Percentiles rank a stretch among this genome's conserved stretches.
Conservation (phyloP, 306 rosid species). For the Cercis canadensis region DNA sequence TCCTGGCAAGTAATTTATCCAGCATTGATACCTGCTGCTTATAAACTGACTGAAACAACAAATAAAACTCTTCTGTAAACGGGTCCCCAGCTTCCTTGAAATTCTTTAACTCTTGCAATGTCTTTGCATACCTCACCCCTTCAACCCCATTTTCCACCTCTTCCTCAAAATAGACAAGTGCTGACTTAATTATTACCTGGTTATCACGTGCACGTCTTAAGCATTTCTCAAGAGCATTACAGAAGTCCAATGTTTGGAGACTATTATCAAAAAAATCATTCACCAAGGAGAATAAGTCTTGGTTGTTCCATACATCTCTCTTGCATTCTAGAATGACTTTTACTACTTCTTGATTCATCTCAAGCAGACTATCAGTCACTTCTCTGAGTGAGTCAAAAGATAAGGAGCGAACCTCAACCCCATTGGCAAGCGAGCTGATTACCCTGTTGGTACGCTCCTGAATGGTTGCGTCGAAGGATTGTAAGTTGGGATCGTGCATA, state of each 20-base stretch:
- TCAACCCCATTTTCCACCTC: slow-evolving; percentile 57
- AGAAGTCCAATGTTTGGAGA: slow-evolving; percentile 66
- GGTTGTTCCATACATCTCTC: slow-evolving; percentile 70
- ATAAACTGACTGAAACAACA: slow-evolving; percentile 60
- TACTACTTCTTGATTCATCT: slow-evolving; percentile 80
- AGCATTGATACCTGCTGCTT: slow-evolving; percentile 59
- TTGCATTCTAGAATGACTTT: slow-evolving; percentile 66
- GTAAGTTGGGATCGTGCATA: slow-evolving; percentile 62
- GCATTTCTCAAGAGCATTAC: slow-evolving; percentile 72
- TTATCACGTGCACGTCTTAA: slow-evolving; percentile 58
- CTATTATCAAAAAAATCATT: slow-evolving; percentile 76
- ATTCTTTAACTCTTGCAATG: slow-evolving; percentile 66
- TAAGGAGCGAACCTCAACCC: slow-evolving; percentile 65
- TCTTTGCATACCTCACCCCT: slow-evolving; percentile 59
- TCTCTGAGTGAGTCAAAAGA: slow-evolving; percentile 73
- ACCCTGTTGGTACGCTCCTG: slow-evolving; percentile 71
- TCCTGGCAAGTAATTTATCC: slow-evolving; percentile 52
- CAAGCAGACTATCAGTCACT: slow-evolving; percentile 70
- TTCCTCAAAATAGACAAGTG: slow-evolving; percentile 61
- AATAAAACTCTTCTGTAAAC: slow-evolving; percentile 70
- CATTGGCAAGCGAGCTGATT: slow-evolving; percentile 63
- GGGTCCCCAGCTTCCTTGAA: slow-evolving; percentile 82
- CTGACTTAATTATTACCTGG: slow-evolving; percentile 66
- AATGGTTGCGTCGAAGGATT: slow-evolving; percentile 67
- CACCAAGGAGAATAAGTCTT: slow-evolving; percentile 67